Base-by-base conservation (phyloP, 208 protist genomes). In the Crithidia brevicula region DNA sequence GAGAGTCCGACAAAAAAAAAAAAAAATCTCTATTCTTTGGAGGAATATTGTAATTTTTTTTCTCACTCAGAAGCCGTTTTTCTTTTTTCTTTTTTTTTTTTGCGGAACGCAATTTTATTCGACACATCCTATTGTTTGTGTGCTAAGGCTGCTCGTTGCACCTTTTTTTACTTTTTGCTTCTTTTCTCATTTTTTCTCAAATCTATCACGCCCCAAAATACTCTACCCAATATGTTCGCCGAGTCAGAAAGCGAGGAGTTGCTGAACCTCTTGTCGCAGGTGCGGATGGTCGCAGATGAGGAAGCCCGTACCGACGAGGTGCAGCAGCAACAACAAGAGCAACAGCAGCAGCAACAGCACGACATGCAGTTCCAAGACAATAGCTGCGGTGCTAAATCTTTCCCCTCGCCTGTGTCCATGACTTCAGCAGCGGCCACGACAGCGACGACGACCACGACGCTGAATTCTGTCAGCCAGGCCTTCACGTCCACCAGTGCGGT, bases 231-330 rank as follows among this genome's bases (percentile, higher is more conserved):
- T n/a, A 78, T 78, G 72, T 72, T 71, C 18, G 61, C 65, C 4
- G 62, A 78, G 43, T 38, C 65, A 4, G 65, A 78, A 33, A 78
- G 52, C 52, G 66, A 65, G 23, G 72, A 78, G 52, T 56, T 78
- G 65, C 52, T 78, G 38, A 47, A 72, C n/a, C 59, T 78, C 28
- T 57, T 78, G 20, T 73, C 72, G 34, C 63, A 72, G 57, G 72
- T 78, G 49, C 65, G 63, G 7, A 43, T 70, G 1, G 61, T 67
- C 16, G 58, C 47, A 0, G 65, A 73, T 22, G 72, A 78, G 20
- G 63, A 67, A 30, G 65, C 27, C 2, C 56, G 59, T 22, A 56
- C 25, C 5, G 46, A 67, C 34, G 33, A 54, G 4, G 10, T 67
- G 31, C 62, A 63, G 18, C 43, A 36, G 25, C 28, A 61, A 30